These are phyloP conservation scores for Aspergillus pseudonomiae DNA, from an alignment of 2,329 filamentous ascomycete species.

Conservation along the genomic window DNA sequence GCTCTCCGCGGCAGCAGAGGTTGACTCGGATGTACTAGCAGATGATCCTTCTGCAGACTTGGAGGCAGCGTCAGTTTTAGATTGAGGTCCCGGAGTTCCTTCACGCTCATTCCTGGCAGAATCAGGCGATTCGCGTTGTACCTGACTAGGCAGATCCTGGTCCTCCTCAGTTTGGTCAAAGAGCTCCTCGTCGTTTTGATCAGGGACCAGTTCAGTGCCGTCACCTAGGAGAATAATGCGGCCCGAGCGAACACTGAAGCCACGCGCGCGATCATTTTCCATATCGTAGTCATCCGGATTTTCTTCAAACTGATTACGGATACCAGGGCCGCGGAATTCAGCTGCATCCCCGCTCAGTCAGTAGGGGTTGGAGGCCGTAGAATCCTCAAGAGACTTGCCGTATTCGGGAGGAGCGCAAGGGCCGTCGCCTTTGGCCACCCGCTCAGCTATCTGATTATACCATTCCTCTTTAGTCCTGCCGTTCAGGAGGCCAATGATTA, in stretches of 20 bases:
- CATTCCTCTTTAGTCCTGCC: slow-evolving; percentile 96
- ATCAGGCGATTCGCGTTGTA: slow-evolving; percentile 61
- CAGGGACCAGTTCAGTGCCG: slow-evolving; percentile 87
- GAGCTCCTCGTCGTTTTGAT: slow-evolving; percentile 88
- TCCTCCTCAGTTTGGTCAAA: slow-evolving; percentile 89
- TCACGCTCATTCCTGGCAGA: slow-evolving; percentile 50
- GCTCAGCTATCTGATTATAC: slow-evolving; percentile 93
- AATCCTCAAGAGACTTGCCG: slow-evolving; percentile 72
- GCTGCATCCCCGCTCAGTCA: slow-evolving; percentile 59
- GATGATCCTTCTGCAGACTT: slow-evolving; percentile 21
- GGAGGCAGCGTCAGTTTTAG: slow-evolving; percentile 31
- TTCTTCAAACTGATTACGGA: slow-evolving; percentile 81
- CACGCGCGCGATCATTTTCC: slow-evolving; percentile 58
- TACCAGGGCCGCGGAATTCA: slow-evolving; percentile 81
- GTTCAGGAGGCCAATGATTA: slow-evolving; percentile 82
- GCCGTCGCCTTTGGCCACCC: slow-evolving; percentile 94
- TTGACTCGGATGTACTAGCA: slow-evolving; percentile 40
- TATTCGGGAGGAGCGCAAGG: slow-evolving; percentile 99
- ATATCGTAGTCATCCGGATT: slow-evolving; percentile 63
- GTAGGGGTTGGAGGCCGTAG: slow-evolving; percentile 42
- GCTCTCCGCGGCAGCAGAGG: slow-evolving; percentile 42
- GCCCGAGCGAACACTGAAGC: slow-evolving; percentile 73
- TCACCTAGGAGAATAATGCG: slow-evolving; percentile 94
- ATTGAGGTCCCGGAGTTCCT: slow-evolving; percentile 55
- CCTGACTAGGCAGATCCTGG: slow-evolving; percentile 82